phyloP scores from a whole-genome alignment of 306 rosid genomes.

The Cucumis hystrix region DNA sequence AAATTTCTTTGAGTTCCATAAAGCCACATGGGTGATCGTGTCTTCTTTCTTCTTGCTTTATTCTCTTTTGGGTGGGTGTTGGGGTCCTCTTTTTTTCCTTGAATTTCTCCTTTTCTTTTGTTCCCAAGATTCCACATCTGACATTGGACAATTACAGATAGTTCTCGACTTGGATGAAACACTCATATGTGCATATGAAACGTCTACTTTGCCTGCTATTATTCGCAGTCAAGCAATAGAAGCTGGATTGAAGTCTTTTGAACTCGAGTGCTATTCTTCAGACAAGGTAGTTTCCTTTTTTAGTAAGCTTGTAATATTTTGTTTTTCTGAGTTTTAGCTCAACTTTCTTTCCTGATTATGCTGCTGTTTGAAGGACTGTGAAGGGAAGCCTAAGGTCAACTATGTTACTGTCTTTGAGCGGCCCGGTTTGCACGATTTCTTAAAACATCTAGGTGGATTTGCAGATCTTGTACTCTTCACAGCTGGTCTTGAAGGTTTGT shows the following conservation, averaged over 20 bases:
- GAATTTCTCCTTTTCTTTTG: neutral
- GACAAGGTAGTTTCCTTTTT: conserved; percentile 42
- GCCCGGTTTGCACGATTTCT: conserved; percentile 84
- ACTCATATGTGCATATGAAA: conserved; percentile 81
- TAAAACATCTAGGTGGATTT: conserved; percentile 54
- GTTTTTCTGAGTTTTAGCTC: neutral
- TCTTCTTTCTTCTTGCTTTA: neutral
- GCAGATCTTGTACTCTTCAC: conserved; percentile 88
- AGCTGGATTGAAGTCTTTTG: conserved; percentile 88
- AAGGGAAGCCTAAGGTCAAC: conserved; percentile 66
- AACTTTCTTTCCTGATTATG: neutral
- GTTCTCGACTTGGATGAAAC: conserved; percentile 98
- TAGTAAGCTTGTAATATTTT: neutral
- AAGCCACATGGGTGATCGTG: neutral
- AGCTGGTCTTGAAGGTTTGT: conserved; percentile 89
- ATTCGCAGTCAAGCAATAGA: conserved; percentile 64
- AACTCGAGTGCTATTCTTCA: conserved; percentile 68
- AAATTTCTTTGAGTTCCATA: neutral
- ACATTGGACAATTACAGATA: conserved; percentile 30
- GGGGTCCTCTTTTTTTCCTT: neutral
- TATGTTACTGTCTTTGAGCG: conserved; percentile 94
- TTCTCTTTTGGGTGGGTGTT: neutral
- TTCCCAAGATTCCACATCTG: neutral
- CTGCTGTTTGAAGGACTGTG: conserved; percentile 56
- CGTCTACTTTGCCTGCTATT: conserved; percentile 57